Evolutionary conservation across 163 green algal species (phyloP), one percentile per base, ranked within the genome.

Genomic region (Scenedesmus sp.): DNA sequence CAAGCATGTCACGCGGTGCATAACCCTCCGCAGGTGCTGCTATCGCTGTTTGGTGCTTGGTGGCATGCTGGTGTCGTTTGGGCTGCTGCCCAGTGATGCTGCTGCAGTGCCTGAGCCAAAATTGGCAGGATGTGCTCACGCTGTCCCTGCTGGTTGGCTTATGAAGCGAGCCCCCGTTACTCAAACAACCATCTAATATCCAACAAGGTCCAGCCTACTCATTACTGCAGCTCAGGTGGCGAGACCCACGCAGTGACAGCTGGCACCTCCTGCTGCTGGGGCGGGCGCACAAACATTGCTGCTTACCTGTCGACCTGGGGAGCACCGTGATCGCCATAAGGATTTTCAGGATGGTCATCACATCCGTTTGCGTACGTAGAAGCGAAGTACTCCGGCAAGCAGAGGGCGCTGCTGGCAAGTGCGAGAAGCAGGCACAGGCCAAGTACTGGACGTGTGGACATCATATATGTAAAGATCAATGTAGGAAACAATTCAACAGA

Each of bases 351-450:
- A 30, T 82, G 73, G 73, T 82, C 37, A 0, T 46, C 35, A 82
- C 73, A 82, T 46, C 35, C 73, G 73, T 82, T 82, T 44, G 73
- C 73, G 73, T 82, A 46, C 33, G 5, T 82, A n/a, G 73, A 49
- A 30, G 73, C 37, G 73, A 82, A 82, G 35, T 51, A 46, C 35
- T 82, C 35, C 18, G 73, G 73, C 37, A 82, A 44, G 73, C 73
- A 82, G 12, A 82, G 35, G 35, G 35, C 73, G 73, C 37, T 76
- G 73, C 73, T 82, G 35, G 73, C 73, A 82, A 82, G 79, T 82
- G 73, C 73, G 22, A 59, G 79, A 40, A 59, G 42, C 79, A 59
- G 79, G 24, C 79, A 59, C 79, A 61, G 79, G n/a, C 43, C 42
- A 12, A 40, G 40, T 49, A 43, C 42, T 26, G 22, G 6, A 20